phyloP scores from a whole-genome alignment of 192 early-diverging fungal genomes.

The Coemansia sp. region DNA sequence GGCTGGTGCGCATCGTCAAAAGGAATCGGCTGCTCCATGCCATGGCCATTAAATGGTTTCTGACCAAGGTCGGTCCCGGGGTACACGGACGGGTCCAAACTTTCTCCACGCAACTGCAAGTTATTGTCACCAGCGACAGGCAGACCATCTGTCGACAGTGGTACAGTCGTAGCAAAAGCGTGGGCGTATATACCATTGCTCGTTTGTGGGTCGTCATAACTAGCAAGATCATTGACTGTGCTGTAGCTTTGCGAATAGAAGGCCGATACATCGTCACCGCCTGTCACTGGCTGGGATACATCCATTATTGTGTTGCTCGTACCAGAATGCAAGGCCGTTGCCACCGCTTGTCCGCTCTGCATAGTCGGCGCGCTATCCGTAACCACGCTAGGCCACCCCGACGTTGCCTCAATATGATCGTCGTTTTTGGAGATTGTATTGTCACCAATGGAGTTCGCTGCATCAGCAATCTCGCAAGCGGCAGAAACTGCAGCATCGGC shows the following conservation, averaged over 20 bases:
- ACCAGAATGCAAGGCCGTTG: not conserved
- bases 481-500: constrained; percentile 5
- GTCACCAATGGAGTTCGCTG: not conserved
- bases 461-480: not conserved
- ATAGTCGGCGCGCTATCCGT: not conserved
- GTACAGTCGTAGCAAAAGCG: not conserved
- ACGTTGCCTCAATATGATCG: not conserved
- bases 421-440: not conserved
- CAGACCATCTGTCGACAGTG: not conserved
- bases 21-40: not conserved
- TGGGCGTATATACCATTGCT: not conserved
- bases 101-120: not conserved
- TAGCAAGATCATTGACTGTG: not conserved
- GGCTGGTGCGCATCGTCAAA: not conserved
- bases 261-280: not conserved
- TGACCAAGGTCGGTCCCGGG: not conserved
- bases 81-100: not conserved
- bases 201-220: not conserved
- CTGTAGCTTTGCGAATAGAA: constrained; percentile 4
- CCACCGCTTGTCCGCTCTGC: not conserved
- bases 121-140: not conserved
- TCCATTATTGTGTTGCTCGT: not conserved
- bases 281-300: not conserved
- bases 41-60: not conserved
- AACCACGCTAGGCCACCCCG: not conserved